Percentiles rank a stretch among this genome's conserved stretches.
Evolutionary conservation across 345 rosid genomes (phyloP).

Genomic region (Moricandia moricandioides): DNA sequence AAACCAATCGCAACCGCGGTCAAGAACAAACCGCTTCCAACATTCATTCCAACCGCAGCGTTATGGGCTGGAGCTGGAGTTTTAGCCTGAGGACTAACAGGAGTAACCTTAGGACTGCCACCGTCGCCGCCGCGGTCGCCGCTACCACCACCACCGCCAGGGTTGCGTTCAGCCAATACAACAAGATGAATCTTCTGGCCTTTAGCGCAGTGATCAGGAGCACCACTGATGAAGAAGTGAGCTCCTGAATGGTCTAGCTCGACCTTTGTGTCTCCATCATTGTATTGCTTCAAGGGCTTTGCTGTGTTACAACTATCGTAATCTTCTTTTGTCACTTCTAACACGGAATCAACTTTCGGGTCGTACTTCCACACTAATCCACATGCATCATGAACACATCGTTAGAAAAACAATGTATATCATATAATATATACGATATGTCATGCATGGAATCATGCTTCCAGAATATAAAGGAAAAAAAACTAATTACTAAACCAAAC

Average conservation of each 20-base stretch:
- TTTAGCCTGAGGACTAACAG: not conserved
- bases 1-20: slow-evolving; percentile 12
- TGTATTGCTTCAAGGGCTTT: slow-evolving; percentile 40
- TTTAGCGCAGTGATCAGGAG: slow-evolving; percentile 44
- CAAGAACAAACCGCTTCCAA: slow-evolving; percentile 4
- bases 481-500: too few relatives aligned
- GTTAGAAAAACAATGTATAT: too few relatives aligned
- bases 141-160: slow-evolving; percentile 1
- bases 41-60: slow-evolving; percentile 6
- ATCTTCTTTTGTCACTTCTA: slow-evolving; percentile 48
- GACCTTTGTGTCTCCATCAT: slow-evolving; percentile 48
- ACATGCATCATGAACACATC: slow-evolving; percentile 20
- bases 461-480: too few relatives aligned
- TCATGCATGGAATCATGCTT: too few relatives aligned
- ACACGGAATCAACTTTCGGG: slow-evolving; percentile 47
- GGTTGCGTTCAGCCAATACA: slow-evolving; percentile 44
- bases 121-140: not conserved
- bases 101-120: slow-evolving; percentile 14
- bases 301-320: slow-evolving; percentile 46
- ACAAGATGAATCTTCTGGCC: slow-evolving; percentile 52
- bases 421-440: too few relatives aligned
- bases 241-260: slow-evolving; percentile 45
- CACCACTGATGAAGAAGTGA: slow-evolving; percentile 63
- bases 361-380: slow-evolving; percentile 50
- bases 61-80: slow-evolving; percentile 11